phyloP scores from a whole-genome alignment of 768 basidiomycete species.

The Suillus placidus region DNA sequence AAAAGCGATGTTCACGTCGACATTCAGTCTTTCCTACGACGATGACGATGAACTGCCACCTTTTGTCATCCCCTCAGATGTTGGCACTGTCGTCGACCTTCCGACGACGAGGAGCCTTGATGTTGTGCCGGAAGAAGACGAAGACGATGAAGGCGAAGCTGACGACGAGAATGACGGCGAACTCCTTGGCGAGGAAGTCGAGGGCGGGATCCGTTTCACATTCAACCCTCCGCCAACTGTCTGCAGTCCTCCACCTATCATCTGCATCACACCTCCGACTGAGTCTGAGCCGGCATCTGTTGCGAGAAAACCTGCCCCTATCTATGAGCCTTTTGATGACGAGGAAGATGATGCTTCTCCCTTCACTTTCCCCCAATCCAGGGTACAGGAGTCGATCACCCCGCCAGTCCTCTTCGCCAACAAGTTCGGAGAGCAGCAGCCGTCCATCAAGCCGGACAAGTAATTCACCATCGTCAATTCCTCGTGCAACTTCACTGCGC shows the following conservation, averaged over 20 bases:
- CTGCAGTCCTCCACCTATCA: constrained; percentile 33
- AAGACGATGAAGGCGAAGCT: constrained; percentile 25
- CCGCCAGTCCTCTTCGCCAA: constrained; percentile 15
- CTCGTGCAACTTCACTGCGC: constrained; percentile 44
- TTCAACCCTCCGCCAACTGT: constrained; percentile 60
- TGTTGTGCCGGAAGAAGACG: constrained; percentile 46
- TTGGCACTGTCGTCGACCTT: constrained; percentile 45
- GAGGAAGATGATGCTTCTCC: constrained; percentile 25
- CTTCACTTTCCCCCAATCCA: constrained; percentile 29
- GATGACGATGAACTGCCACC: constrained; percentile 51
- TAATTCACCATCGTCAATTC: constrained; percentile 54
- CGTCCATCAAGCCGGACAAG: constrained; percentile 20
- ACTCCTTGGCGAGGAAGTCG: constrained; percentile 59
- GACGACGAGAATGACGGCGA: constrained; percentile 48
- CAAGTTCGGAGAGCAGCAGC: constrained; percentile 8
- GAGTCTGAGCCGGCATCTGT: constrained; percentile 17
- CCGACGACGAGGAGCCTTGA: constrained; percentile 34
- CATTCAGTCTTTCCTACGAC: constrained; percentile 44
- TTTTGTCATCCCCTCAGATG: constrained; percentile 49
- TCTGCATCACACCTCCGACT: constrained; percentile 20
- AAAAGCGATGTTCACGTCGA: constrained; percentile 61
- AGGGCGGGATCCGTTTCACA: constrained; percentile 72
- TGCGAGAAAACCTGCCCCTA: constrained; percentile 11
- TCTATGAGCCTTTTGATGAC: constrained; percentile 21
- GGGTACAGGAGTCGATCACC: constrained; percentile 14